Base-by-base conservation (phyloP, 768 basidiomycete genomes). In the Trametes maxima region DNA sequence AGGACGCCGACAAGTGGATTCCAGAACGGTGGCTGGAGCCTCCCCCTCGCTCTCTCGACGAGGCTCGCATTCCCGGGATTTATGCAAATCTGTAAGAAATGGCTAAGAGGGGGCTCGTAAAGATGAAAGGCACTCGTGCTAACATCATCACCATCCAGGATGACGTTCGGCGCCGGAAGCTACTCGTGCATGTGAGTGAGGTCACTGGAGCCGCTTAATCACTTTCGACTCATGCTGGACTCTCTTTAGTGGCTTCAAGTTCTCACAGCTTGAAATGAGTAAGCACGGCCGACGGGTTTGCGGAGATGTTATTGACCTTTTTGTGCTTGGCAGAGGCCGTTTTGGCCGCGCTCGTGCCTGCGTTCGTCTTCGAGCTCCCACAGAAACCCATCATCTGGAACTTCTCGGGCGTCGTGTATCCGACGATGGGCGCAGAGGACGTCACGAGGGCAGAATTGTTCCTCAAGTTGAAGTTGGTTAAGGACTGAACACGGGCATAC, bases 1-100 rank as follows among this genome's bases (percentile, higher is more conserved):
- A 71, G 1, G 76, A 79, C 42, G 78, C 81, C 6, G 70, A 39
- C 28, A 60, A 67, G 24, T 67, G 63, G 63, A 62, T 55, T 33
- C 65, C 65, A 2, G 63, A 67, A 24, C 48, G 65, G 12, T 67
- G 65, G 65, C 52, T 64, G 7, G 25, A 21, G 13, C 42, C 21
- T 2, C 57, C 65, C 5, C 66, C 66, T 12, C 21, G 43, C 1
- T 28, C 39, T 24, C 35, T 64, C 16, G 54, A 53, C 8, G 66
- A 67, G 11, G 60, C 63, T 2, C 52, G 51, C 3, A 37, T 67
- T 12, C 63, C 66, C 2, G 60, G 63, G 16, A 42, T 67, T 1
- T 67, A 67, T 42, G 52, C 66, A n/a, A 60, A 65, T 40, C 28
- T 62, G 65, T 67, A 43, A 35, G 65, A 33, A 33, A 33, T 33